A percentile compares a stretch with the other conserved stretches of the same genome.
These are phyloP conservation scores for Boletus coccyginus DNA, from an alignment of 768 basidiomycete species.

Conservation along the genomic window DNA sequence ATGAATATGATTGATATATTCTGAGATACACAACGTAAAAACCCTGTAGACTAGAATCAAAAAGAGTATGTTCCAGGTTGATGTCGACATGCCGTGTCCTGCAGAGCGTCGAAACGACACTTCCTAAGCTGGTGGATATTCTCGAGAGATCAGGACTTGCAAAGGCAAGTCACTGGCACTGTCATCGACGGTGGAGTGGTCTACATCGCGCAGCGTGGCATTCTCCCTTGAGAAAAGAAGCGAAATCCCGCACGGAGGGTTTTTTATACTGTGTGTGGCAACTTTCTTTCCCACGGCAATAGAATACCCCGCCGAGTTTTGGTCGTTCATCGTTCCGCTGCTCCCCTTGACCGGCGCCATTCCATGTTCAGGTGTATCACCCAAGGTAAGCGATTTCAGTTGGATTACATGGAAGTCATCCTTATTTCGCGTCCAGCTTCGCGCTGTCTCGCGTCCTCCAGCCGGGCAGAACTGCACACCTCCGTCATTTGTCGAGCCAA, in stretches of 20 bases:
- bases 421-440: slow-evolving; percentile 27
- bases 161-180: slow-evolving; percentile 60
- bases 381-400: slow-evolving; percentile 14
- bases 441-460: slow-evolving; percentile 41
- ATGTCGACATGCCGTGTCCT: slow-evolving; percentile 66
- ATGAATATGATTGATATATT: not conserved
- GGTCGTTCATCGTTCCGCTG: not conserved
- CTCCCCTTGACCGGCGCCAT: not conserved
- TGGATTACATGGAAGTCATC: not conserved
- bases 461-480: slow-evolving; percentile 46
- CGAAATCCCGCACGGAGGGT: not conserved
- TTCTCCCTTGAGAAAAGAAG: slow-evolving; percentile 41
- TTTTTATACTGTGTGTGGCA: slow-evolving; percentile 23
- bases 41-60: not conserved
- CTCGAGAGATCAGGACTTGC: slow-evolving; percentile 56
- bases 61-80: slow-evolving; percentile 47
- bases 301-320: not conserved
- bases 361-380: slow-evolving; percentile 29
- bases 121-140: slow-evolving; percentile 57
- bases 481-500: slow-evolving; percentile 40
- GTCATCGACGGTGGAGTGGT: slow-evolving; percentile 50
- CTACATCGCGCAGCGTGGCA: slow-evolving; percentile 67
- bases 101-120: slow-evolving; percentile 52
- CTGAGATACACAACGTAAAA: not conserved
- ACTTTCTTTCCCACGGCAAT: slow-evolving; percentile 39